Evolutionary conservation across 2,329 filamentous ascomycete species (phyloP).

Genomic region (Neofusicoccum parvum): DNA sequence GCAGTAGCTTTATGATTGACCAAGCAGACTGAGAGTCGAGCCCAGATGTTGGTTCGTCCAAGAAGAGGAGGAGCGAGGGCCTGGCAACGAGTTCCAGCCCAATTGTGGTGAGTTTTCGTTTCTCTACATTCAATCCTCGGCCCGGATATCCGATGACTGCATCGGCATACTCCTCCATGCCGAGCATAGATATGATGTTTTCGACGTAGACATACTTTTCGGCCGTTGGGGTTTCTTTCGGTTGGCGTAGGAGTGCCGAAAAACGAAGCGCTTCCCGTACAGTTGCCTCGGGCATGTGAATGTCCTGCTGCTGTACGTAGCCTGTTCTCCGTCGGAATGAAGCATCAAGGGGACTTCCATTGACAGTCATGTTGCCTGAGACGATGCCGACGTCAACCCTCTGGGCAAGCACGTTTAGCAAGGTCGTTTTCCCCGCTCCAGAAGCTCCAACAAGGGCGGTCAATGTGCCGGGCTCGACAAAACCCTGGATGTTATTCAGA

Average conservation of each 20-base stretch:
- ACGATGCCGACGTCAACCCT: conserved; percentile 40
- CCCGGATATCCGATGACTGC: conserved; percentile 66
- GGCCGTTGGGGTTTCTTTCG: conserved; percentile 52
- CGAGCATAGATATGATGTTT: conserved; percentile 65
- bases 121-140: conserved; percentile 66
- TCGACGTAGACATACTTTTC: conserved; percentile 67
- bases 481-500: conserved; percentile 57
- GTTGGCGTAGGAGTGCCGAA: conserved; percentile 50
- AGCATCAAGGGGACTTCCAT: conserved; percentile 37
- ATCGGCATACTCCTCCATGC: conserved; percentile 68
- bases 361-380: conserved; percentile 42
- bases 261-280: conserved; percentile 41
- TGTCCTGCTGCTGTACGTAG: conserved; percentile 58
- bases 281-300: conserved; percentile 42
- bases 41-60: conserved; percentile 57
- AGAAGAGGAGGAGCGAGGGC: conserved; percentile 63
- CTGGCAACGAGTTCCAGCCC: conserved; percentile 73
- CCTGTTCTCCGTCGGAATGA: conserved; percentile 42
- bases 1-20: conserved; percentile 64
- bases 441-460: conserved; percentile 48
- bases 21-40: conserved; percentile 52
- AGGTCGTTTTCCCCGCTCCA: conserved; percentile 42
- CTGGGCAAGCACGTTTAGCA: conserved; percentile 41
- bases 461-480: conserved; percentile 58
- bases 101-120: conserved; percentile 71